Evolutionary conservation across 306 rosid species (phyloP).

Genomic region (Mucuna pruriens): DNA sequence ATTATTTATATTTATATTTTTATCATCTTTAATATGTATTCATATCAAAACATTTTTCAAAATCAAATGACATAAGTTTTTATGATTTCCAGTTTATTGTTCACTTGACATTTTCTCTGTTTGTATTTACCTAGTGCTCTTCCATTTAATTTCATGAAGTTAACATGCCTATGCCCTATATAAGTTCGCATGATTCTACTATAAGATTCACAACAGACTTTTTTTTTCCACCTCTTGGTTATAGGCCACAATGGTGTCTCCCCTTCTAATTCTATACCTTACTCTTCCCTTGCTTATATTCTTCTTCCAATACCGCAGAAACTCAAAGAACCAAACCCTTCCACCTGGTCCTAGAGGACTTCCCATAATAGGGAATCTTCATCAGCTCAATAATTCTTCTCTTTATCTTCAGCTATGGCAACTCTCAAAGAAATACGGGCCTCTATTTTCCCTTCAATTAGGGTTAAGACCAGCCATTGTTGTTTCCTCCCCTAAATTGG

Average conservation of each 20-base stretch:
- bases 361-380: slow-evolving; percentile 55
- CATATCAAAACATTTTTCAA: too few relatives aligned
- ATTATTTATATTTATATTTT: too few relatives aligned
- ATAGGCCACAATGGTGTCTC: neutral
- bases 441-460: slow-evolving; percentile 45
- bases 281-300: neutral
- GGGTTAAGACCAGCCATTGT: slow-evolving; percentile 40
- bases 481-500: slow-evolving; percentile 30
- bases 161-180: neutral
- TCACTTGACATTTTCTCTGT: too few relatives aligned
- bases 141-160: too few relatives aligned
- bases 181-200: too few relatives aligned
- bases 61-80: too few relatives aligned
- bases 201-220: too few relatives aligned
- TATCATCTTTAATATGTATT: too few relatives aligned
- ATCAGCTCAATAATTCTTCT: slow-evolving; percentile 25
- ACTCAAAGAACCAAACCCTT: neutral
- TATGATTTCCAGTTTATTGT: too few relatives aligned
- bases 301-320: neutral
- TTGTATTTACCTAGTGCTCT: too few relatives aligned
- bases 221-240: neutral
- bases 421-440: slow-evolving; percentile 41
- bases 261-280: neutral
- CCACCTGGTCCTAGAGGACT: slow-evolving; percentile 56
- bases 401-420: slow-evolving; percentile 35